These are phyloP conservation scores for Nakazawaea siamensis DNA, from an alignment of 805 yeast species.

Conservation along the genomic window DNA sequence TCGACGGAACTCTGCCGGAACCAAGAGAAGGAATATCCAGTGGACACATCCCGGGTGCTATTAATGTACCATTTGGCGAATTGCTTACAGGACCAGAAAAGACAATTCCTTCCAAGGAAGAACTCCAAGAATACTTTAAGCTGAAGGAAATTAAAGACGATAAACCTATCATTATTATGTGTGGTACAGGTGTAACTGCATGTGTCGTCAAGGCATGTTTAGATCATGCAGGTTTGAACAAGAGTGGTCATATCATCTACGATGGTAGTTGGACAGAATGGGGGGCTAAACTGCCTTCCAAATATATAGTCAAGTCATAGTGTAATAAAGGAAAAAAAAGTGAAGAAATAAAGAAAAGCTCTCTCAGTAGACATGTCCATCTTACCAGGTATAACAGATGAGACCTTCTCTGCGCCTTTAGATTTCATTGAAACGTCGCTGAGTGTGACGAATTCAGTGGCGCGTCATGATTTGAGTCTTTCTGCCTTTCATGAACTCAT, in stretches of 20 bases:
- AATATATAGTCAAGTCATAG: conserved; percentile 44
- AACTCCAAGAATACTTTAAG: conserved; percentile 38
- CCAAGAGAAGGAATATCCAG: conserved; percentile 83
- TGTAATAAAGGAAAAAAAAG: too few species aligned
- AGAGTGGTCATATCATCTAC: conserved; percentile 45
- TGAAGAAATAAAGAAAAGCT: too few species aligned
- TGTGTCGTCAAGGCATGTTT: conserved; percentile 76
- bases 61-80: conserved; percentile 65
- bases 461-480: neutral
- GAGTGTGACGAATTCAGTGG: neutral
- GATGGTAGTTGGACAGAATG: conserved; percentile 93
- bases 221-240: conserved; percentile 39
- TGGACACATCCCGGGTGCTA: conserved; percentile 84
- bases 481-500: conserved; percentile 58
- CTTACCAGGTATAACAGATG: conserved; percentile 7
- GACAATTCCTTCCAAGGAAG: conserved; percentile 38
- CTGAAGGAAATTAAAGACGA: conserved; percentile 28
- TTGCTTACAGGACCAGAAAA: conserved; percentile 40
- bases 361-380: conserved; percentile 4
- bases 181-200: conserved; percentile 97
- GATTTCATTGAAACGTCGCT: conserved; percentile 3
- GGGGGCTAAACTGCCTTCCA: conserved; percentile 64
- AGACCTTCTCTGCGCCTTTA: neutral
- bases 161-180: conserved; percentile 76
- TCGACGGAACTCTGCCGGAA: conserved; percentile 75